Base-by-base conservation (phyloP, 2,329 filamentous ascomycete genomes). In the Trichoderma hamatum region DNA sequence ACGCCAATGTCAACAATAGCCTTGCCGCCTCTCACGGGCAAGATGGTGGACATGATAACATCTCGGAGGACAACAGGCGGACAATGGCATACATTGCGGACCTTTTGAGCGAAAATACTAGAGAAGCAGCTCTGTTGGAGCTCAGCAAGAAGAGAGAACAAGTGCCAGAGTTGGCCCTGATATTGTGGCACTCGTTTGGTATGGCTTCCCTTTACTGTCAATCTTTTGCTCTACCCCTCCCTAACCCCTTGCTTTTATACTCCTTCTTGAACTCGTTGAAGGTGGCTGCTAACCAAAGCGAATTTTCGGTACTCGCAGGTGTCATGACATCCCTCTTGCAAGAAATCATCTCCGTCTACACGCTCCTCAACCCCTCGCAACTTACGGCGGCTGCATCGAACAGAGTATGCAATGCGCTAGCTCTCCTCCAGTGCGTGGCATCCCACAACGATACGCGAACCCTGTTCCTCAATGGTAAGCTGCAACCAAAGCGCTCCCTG, bases 181-280 rank as follows among this genome's bases (percentile, higher is more conserved):
- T 99, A 71, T 85, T 99, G 71, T 99, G 96, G 96, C 96, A 99
- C 81, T 98, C 95, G 3, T 98, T 97, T 77, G 96, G 95, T 97
- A 88, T 72, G 89, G 5, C 16, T 1, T 26, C 13, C 46, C 9
- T 19, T 56, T 32, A 14, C n/a, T 13, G 4, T 24, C 21, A 24
- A 4, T 32, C n/a, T n/a, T n/a, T 54, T 28, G n/a, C 63, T 34
- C 43, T 56, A 59, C 69, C 52, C 49, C 69, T 51, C 58, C 71
- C 70, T 32, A 6, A 7, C 16, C 39, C 39, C 39, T 10, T 43
- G 39, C 7, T 43, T 43, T 16, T 43, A 13, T 49, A 62, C 55
- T 70, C 58, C 64, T 21, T 39, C 24, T 36, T 46, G 26, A 46
- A 34, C 26, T 58, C 21, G 72, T 28, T 19, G 6, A 14, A 26